Evolutionary conservation across 2,329 filamentous ascomycete species (phyloP).

Genomic region (Metarhizium guizhouense): DNA sequence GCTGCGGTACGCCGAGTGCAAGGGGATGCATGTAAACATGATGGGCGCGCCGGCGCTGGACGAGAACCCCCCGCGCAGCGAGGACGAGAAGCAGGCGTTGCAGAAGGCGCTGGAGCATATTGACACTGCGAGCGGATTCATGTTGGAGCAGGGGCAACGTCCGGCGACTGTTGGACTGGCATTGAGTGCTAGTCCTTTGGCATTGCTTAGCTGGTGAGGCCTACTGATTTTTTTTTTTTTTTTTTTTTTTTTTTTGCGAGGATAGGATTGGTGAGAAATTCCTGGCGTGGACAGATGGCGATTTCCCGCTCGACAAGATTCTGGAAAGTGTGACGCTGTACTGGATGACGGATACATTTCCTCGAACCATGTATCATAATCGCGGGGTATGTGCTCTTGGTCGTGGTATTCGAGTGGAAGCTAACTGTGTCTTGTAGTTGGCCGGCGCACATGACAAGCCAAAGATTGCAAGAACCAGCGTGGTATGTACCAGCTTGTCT

Average conservation of each 20-base stretch:
- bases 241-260: background rate
- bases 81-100: conserved; percentile 13
- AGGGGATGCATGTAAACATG: conserved; percentile 26
- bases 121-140: conserved; percentile 37
- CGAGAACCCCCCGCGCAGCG: background rate
- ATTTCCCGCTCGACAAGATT: conserved; percentile 32
- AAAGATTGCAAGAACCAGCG: conserved; percentile 11
- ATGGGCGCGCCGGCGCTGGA: conserved; percentile 7
- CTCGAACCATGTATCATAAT: conserved; percentile 41
- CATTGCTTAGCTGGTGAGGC: conserved; percentile 41
- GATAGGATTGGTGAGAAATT: conserved; percentile 47
- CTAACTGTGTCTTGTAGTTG: conserved; percentile 1
- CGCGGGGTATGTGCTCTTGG: conserved; percentile 14
- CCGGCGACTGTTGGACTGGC: conserved; percentile 48
- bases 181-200: conserved; percentile 43
- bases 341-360: conserved; percentile 43
- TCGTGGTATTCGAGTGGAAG: background rate
- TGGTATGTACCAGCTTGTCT: background rate
- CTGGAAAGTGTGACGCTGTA: conserved; percentile 42
- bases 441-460: conserved; percentile 12
- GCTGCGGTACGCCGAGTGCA: conserved; percentile 33
- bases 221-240: background rate
- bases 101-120: conserved; percentile 28
- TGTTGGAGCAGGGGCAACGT: conserved; percentile 41
- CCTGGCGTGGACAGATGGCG: conserved; percentile 39